Conservation (phyloP, 1,284 basidiomycete genomes). For the Ceratobasidium sp. region DNA sequence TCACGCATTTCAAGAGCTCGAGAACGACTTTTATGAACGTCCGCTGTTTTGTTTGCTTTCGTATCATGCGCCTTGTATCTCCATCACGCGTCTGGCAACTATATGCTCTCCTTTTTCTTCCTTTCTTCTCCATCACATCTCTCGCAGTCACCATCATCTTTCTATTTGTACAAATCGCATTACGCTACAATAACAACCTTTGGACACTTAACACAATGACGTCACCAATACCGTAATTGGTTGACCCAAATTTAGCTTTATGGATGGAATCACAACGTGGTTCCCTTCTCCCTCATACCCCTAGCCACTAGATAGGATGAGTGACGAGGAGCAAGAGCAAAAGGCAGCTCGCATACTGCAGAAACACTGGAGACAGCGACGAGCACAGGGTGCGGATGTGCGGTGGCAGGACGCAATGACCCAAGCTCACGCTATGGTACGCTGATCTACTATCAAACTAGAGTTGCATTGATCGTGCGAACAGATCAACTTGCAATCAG, state of each 20-base stretch:
- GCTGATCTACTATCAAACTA: neutral
- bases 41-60: slow-evolving; percentile 34
- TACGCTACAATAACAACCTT: slow-evolving; percentile 28
- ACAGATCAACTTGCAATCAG: slow-evolving; percentile 22
- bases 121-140: neutral
- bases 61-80: slow-evolving; percentile 36
- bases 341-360: slow-evolving; percentile 11
- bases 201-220: slow-evolving; percentile 34
- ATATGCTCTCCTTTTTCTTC: slow-evolving; percentile 12
- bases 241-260: neutral
- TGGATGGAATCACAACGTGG: neutral
- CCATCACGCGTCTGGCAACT: slow-evolving; percentile 25
- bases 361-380: slow-evolving; percentile 43
- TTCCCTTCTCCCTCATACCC: neutral
- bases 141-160: slow-evolving; percentile 23
- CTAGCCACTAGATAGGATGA: neutral
- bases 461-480: slow-evolving; percentile 17
- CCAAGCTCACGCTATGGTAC: slow-evolving; percentile 56
- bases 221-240: slow-evolving; percentile 1
- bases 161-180: slow-evolving; percentile 41
- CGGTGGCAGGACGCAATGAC: slow-evolving; percentile 58
- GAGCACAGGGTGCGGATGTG: slow-evolving; percentile 52
- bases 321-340: slow-evolving; percentile 1
- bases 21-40: slow-evolving; percentile 33
- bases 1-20: slow-evolving; percentile 38